Percentiles rank a stretch among this genome's conserved stretches.
phyloP scores from a whole-genome alignment of 129 eudicot species.

The Artemisia annua region DNA sequence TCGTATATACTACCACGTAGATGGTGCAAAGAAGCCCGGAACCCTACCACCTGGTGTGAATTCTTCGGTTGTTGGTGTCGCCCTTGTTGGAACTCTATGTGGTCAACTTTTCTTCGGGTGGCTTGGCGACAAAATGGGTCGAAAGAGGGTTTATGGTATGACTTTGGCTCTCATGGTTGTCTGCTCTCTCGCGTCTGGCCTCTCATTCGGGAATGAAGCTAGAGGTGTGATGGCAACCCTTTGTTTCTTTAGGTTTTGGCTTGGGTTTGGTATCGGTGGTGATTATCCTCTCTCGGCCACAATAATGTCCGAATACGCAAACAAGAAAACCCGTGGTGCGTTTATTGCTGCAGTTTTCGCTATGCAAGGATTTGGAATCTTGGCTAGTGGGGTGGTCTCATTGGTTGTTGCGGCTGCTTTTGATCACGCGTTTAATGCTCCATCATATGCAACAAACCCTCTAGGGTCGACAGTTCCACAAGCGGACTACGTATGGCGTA shows the following conservation, averaged over 20 bases:
- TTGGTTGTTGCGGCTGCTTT: constrained; percentile 7
- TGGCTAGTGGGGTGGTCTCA: constrained; percentile 22
- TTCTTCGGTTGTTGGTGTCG: constrained; percentile 52
- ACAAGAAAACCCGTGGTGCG: constrained; percentile 58
- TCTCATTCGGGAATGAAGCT: constrained; percentile 36
- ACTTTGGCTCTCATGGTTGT: constrained; percentile 52
- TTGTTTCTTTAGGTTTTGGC: constrained; percentile 64
- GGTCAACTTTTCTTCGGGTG: constrained; percentile 69
- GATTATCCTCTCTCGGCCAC: constrained; percentile 68
- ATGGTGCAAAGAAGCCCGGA: constrained; percentile 39
- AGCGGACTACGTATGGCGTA: constrained; percentile 29
- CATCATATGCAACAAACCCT: constrained; percentile 7
- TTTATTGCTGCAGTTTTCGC: constrained; percentile 67
- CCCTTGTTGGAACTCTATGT: constrained; percentile 47
- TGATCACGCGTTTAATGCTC: not conserved
- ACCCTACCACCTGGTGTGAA: constrained; percentile 43
- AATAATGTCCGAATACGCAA: constrained; percentile 64
- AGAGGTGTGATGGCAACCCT: constrained; percentile 46
- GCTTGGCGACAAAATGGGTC: constrained; percentile 67
- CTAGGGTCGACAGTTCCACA: constrained; percentile 1
- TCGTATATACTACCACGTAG: constrained; percentile 45
- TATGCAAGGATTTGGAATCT: constrained; percentile 63
- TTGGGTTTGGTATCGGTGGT: constrained; percentile 68
- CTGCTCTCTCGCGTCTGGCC: constrained; percentile 59
- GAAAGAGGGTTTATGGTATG: constrained; percentile 55